phyloP scores from a whole-genome alignment of 768 basidiomycete species.

The Mycena venus region DNA sequence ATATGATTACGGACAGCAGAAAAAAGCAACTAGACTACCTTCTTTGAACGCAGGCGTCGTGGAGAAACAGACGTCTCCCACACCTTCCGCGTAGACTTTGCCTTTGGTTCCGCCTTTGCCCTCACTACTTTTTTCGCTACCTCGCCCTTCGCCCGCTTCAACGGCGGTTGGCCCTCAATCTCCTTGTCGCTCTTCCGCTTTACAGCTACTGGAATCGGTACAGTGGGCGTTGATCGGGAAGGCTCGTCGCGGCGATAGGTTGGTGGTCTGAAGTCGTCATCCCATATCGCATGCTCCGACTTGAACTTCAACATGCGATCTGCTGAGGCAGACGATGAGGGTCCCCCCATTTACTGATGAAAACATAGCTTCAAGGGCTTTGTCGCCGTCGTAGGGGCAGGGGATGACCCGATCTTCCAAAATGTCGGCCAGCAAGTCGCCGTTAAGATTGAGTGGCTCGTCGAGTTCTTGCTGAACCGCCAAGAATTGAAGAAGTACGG shows the following conservation, averaged over 20 bases:
- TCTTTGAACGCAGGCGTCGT: not conserved
- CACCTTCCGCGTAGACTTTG: not conserved
- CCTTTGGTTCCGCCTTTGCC: not conserved
- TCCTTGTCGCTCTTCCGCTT: not conserved
- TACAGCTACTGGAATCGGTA: not conserved
- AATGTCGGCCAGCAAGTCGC: conserved; percentile 2
- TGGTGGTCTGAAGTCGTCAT: not conserved
- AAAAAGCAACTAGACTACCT: not conserved
- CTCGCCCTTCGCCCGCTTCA: not conserved
- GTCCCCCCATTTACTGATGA: not conserved
- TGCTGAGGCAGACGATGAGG: too few relatives aligned
- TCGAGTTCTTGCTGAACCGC: too few relatives aligned
- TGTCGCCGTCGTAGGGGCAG: not conserved
- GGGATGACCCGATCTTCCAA: not conserved
- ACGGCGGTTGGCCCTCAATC: not conserved
- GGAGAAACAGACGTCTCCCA: not conserved
- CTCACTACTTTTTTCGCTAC: not conserved
- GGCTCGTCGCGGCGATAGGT: not conserved
- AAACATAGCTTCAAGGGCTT: not conserved
- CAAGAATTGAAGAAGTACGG: too few relatives aligned
- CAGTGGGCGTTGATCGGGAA: not conserved
- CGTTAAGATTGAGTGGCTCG: too few relatives aligned
- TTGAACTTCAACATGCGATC: not conserved
- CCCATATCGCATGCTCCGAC: not conserved
- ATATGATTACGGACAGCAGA: too few relatives aligned